Percentiles rank a stretch among this genome's conserved stretches.
These are phyloP conservation scores for Cucurbita ficifolia DNA, from an alignment of 306 rosid genomes.

Conservation along the genomic window DNA sequence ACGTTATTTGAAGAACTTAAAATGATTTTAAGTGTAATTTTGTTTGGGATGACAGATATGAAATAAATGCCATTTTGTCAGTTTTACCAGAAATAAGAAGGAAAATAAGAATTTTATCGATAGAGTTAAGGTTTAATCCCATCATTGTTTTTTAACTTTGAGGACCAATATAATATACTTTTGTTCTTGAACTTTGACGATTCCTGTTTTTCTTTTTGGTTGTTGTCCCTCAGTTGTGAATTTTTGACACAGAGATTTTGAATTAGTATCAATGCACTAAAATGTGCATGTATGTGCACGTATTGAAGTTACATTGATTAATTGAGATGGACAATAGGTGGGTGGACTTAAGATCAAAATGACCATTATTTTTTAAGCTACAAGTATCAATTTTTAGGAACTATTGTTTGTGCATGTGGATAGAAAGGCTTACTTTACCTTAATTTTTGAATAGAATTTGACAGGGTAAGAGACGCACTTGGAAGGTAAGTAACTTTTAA, in stretches of 20 bases:
- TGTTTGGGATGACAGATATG: not conserved
- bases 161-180: not conserved
- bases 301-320: not conserved
- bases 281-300: not conserved
- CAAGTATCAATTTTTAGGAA: no score
- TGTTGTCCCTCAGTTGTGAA: not conserved
- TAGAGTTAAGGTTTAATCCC: not conserved
- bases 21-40: not conserved
- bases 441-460: not conserved
- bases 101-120: not conserved
- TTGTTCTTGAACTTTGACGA: not conserved
- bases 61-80: not conserved
- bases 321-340: not conserved
- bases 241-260: not conserved
- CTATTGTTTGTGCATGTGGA: not conserved
- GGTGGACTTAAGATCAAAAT: not conserved
- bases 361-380: not conserved
- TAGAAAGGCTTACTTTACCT: no score
- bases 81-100: not conserved
- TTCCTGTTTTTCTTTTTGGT: no score
- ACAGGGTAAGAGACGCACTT: not conserved
- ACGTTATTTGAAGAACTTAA: not conserved
- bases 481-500: no score
- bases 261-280: not conserved
- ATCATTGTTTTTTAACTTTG: not conserved